These are phyloP conservation scores for Geosiphon pyriformis DNA, from an alignment of 192 early-diverging fungal genomes.

Conservation along the genomic window DNA sequence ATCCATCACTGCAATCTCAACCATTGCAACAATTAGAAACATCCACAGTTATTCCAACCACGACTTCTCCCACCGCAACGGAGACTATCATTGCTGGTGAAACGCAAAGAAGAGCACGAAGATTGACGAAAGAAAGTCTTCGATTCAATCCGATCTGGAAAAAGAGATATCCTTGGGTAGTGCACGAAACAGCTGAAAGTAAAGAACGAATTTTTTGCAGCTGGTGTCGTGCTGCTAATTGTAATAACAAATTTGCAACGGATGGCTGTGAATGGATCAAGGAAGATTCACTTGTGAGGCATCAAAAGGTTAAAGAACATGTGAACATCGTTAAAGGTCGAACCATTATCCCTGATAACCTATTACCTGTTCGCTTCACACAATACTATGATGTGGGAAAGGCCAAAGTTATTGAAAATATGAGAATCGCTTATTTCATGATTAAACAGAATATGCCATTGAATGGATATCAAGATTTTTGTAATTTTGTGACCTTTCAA, in stretches of 20 bases:
- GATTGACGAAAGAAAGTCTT: neutral
- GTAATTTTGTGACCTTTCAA: neutral
- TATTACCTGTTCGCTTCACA: neutral
- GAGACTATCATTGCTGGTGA: neutral
- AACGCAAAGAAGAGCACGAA: neutral
- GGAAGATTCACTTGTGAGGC: neutral
- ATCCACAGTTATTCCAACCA: no score
- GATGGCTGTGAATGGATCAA: neutral
- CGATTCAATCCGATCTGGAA: neutral
- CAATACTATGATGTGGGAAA: neutral
- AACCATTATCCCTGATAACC: neutral
- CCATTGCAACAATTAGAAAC: no score
- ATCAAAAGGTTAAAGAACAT: neutral
- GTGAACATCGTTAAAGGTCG: neutral
- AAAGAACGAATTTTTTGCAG: neutral
- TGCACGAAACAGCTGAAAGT: neutral
- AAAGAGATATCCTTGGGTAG: neutral
- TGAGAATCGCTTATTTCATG: neutral
- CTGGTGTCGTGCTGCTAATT: neutral
- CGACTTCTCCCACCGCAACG: neutral
- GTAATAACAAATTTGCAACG: neutral
- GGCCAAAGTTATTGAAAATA: neutral
- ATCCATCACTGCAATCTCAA: no score
- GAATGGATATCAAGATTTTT: neutral
- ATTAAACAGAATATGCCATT: neutral